Base-by-base conservation (phyloP, 805 yeast genomes). In the Saccharomycopsis guyanensis region DNA sequence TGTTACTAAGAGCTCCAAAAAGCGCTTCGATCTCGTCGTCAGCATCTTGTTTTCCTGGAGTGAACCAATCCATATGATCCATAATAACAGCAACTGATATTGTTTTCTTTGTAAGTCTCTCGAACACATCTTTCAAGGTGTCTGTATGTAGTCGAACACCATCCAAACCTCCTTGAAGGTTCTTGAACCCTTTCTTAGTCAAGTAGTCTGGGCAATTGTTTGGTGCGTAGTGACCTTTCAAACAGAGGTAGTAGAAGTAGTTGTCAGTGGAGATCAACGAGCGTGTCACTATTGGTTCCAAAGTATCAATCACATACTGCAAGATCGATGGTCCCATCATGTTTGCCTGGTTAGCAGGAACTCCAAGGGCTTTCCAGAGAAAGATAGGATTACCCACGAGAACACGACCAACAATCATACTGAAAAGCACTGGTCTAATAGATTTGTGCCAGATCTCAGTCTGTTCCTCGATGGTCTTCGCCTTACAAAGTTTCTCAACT, bases 1-100 rank as follows among this genome's bases (percentile, higher is more conserved):
- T 79, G 23, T 72, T 71, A 8, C 75, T 72, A 42, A 85, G 68
- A 16, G 88, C 82, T 42, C 71, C 68, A 59, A 71, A 70, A 38
- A 86, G 67, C 0, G 86, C 85, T 29, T 68, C 59, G 53, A 86
- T 78, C 61, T 86, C 94, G 38, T 71, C 69, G 40, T 71, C 65
- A 10, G 86, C 89, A 18, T 82, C 88, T 2, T 57, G 57, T 6
- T 81, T 82, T 13, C 68, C 59, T 32, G 85, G 80, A 55, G 80
- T 80, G 59, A 85, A 85, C 95, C 95, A 85, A 64, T 86, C 95
- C 93, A 86, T 83, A 62, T 85, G 95, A 62, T 85, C 95, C 95
- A 85, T 85, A 45, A 85, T 82, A 36, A 85, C 75, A 27, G 91
- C 91, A 55, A 81, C 79, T 3, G 89, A 79, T 38, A 85, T 70